Base-by-base conservation (phyloP, 176 grass and related monocot genomes). In the Aegilops speltoides region DNA sequence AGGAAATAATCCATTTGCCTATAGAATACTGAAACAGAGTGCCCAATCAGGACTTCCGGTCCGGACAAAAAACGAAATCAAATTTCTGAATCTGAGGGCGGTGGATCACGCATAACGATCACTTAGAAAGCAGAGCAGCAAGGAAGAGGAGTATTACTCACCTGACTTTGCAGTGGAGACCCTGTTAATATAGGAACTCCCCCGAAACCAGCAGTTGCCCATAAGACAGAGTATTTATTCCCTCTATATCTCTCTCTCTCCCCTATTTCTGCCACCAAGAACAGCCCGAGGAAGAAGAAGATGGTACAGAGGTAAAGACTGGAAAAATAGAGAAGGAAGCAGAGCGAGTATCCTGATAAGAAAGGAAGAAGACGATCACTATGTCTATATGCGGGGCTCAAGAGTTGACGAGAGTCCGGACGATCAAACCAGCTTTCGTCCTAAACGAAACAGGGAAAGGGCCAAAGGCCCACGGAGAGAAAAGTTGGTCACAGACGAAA, bases 121-220 rank as follows among this genome's bases (percentile, higher is more conserved):
- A 71, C 24, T 37, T 8, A 54, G 11, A 43, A 63, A 87, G 28
- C 8, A 61, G 64, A 69, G 7, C 14, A 73, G 13, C 64, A 79
- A 57, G 33, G 61, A 79, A 76, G 38, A 85, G 56, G 9, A 52
- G 45, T 64, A 24, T 31, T 31, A 86, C 61, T 80, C 63, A 93
- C 94, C 94, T 79, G 91, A 87, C 63, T 96, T 96, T 33, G 80
- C 89, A 36, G 70, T 92, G 34, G 91, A 96, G 80, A 96, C 89
- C 73, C 77, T 90, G 54, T 90, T 88, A 36, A 84, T 66, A 34
- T 68, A 77, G 22, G 87, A 23, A 22, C 60, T 87, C 28, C 68
- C 82, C 14, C 29, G 60, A 63, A 81, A 88, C 79, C 81, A 83
- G 89, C 94, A 94, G 79, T 97, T 97, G 52, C 94, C 94, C 92